A percentile compares a stretch with the other conserved stretches of the same genome.
Evolutionary conservation across 2,329 filamentous ascomycete genomes (phyloP).

Genomic region (Botryotinia calthae): DNA sequence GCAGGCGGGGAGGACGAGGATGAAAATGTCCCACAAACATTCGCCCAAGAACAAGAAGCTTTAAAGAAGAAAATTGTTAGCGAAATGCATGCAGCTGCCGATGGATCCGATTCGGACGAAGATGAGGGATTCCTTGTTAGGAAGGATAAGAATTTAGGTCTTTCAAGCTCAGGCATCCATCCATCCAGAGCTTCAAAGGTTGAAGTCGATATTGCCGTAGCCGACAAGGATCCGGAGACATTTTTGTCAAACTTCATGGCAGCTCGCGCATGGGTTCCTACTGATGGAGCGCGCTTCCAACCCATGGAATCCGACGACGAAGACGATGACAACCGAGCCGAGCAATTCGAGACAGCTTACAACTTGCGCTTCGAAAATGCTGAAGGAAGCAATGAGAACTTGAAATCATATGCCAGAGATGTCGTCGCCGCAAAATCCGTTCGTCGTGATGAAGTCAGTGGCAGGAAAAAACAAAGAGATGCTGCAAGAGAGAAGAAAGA

Average conservation of each 20-base stretch:
- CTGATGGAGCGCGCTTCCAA: conserved; percentile 63
- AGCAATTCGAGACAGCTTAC: conserved; percentile 88
- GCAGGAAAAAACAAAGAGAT: conserved; percentile 75
- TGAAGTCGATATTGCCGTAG: conserved; percentile 64
- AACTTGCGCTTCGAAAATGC: conserved; percentile 96
- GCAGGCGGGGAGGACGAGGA: conserved; percentile 60
- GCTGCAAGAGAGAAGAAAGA: conserved; percentile 75
- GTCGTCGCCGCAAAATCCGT: conserved; percentile 79
- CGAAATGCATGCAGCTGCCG: conserved; percentile 67
- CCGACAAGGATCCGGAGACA: conserved; percentile 85
- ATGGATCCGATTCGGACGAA: conserved; percentile 49
- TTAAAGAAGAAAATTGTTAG: conserved; percentile 75
- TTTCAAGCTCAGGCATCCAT: conserved; percentile 50
- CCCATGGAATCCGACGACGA: conserved; percentile 91
- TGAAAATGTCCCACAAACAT: conserved; percentile 61
- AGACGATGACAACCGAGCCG: conserved; percentile 67
- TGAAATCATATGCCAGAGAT: conserved; percentile 88
- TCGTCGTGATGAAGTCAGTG: conserved; percentile 75
- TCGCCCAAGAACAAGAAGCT: conserved; percentile 83
- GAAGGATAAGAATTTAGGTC: conserved; percentile 52
- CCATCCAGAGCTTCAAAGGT: conserved; percentile 53
- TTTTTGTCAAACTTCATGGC: conserved; percentile 95
- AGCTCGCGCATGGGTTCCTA: conserved; percentile 83
- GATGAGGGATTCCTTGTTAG: conserved; percentile 68
- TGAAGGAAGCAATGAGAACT: conserved; percentile 77